phyloP scores from a whole-genome alignment of 1,284 basidiomycete genomes.

The Apiotrichum brassicae region DNA sequence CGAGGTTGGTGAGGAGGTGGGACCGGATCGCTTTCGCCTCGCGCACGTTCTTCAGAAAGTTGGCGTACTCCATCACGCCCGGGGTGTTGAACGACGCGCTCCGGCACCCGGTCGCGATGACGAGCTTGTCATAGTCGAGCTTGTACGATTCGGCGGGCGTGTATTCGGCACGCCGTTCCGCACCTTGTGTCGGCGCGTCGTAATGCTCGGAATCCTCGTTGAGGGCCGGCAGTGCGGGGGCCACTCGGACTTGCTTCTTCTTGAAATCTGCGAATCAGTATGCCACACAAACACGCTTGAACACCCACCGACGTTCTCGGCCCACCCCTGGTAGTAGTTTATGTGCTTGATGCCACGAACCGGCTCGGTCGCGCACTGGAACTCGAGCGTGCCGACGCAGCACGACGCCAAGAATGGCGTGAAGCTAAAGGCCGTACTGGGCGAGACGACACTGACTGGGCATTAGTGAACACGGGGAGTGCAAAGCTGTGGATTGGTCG shows the following conservation, averaged over 20 bases:
- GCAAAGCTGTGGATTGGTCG: not conserved
- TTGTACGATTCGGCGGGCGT: slow-evolving; percentile 46
- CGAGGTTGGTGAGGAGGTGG: slow-evolving; percentile 70
- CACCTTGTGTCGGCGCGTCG: slow-evolving; percentile 1
- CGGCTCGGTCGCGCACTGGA: slow-evolving; percentile 71
- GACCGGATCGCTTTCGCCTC: slow-evolving; percentile 74
- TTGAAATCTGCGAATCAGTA: slow-evolving; percentile 53
- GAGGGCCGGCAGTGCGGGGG: slow-evolving; percentile 28
- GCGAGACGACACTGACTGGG: slow-evolving; percentile 61
- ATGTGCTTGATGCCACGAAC: slow-evolving; percentile 50
- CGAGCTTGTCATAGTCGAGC: slow-evolving; percentile 69
- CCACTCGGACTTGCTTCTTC: slow-evolving; percentile 53
- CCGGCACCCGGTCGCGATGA: slow-evolving; percentile 78
- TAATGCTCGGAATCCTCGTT: not conserved
- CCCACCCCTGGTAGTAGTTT: slow-evolving; percentile 48
- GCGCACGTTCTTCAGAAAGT: slow-evolving; percentile 73
- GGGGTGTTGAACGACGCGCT: slow-evolving; percentile 61
- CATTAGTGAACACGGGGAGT: slow-evolving; percentile 12
- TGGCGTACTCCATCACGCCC: slow-evolving; percentile 64
- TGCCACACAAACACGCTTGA: not conserved
- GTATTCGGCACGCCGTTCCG: slow-evolving; percentile 44
- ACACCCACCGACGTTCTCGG: slow-evolving; percentile 36
- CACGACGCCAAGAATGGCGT: slow-evolving; percentile 70
- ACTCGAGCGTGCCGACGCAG: slow-evolving; percentile 75
- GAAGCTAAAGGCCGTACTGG: slow-evolving; percentile 74